phyloP scores from a whole-genome alignment of 768 basidiomycete genomes.

The Mycena albidolilacea region DNA sequence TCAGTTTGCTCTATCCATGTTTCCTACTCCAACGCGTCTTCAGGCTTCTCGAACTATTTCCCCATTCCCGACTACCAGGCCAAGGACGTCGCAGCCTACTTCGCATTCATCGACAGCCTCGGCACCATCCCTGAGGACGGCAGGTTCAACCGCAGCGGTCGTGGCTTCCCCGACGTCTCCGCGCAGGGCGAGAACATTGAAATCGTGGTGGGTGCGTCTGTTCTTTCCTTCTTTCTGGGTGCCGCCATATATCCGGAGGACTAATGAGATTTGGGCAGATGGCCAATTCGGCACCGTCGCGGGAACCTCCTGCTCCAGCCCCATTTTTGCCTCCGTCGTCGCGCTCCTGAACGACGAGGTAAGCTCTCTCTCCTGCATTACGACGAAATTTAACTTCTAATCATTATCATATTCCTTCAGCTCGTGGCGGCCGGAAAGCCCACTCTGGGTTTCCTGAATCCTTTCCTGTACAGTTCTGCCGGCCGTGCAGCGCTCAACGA shows the following conservation, averaged over 20 bases:
- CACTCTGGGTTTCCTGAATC: slow-evolving; percentile 52
- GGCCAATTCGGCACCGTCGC: slow-evolving; percentile 34
- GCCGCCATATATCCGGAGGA: slow-evolving; percentile 9
- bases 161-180: slow-evolving; percentile 58
- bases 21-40: slow-evolving; percentile 24
- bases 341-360: slow-evolving; percentile 58
- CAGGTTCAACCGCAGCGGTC: slow-evolving; percentile 40
- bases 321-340: slow-evolving; percentile 60
- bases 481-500: slow-evolving; percentile 51
- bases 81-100: slow-evolving; percentile 30
- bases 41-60: slow-evolving; percentile 61
- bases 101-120: slow-evolving; percentile 25
- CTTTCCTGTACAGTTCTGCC: slow-evolving; percentile 49
- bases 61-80: slow-evolving; percentile 38
- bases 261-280: slow-evolving; percentile 11
- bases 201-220: slow-evolving; percentile 12
- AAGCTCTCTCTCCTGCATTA: slow-evolving; percentile 17
- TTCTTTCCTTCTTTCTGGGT: not conserved
- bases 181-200: slow-evolving; percentile 54
- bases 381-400: slow-evolving; percentile 1
- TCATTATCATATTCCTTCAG: slow-evolving; percentile 37
- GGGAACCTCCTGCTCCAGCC: slow-evolving; percentile 62
- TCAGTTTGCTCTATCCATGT: slow-evolving; percentile 31
- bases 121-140: slow-evolving; percentile 40
- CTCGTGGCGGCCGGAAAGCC: slow-evolving; percentile 47